Evolutionary conservation across 1,139 yeast species (phyloP).

Genomic region (Hyphopichia fennica): DNA sequence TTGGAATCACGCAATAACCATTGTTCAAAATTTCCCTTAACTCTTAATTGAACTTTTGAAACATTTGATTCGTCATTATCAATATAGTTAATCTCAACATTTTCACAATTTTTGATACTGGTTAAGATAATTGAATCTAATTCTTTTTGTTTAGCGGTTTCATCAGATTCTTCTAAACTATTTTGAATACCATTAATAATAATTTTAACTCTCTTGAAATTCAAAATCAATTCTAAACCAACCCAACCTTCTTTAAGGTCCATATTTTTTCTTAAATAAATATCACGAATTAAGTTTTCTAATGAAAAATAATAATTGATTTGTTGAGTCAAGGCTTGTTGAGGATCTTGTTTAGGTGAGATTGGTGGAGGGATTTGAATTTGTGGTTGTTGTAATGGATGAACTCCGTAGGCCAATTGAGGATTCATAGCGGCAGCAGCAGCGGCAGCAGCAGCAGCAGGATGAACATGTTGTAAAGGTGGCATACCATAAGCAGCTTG

Average conservation of each 20-base stretch:
- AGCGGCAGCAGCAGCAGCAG: constrained; percentile 2
- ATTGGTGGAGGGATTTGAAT: constrained; percentile 48
- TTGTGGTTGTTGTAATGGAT: constrained; percentile 15
- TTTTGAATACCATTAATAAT: constrained; percentile 44
- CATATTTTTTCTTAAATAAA: constrained; percentile 78
- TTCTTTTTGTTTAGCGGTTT: constrained; percentile 11
- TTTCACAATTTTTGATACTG: constrained; percentile 35
- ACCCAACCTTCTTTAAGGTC: constrained; percentile 68
- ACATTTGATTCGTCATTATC: constrained; percentile 29
- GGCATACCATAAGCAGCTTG: constrained; percentile 3
- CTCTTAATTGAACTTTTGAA: constrained; percentile 36
- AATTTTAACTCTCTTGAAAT: constrained; percentile 71
- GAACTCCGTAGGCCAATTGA: background rate
- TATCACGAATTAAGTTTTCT: constrained; percentile 82
- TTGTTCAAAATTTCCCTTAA: constrained; percentile 41
- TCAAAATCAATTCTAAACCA: constrained; percentile 59
- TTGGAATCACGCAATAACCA: constrained; percentile 34
- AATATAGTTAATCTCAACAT: constrained; percentile 37
- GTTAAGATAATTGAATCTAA: constrained; percentile 28
- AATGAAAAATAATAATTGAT: constrained; percentile 86
- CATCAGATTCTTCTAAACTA: constrained; percentile 24
- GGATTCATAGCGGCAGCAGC: background rate
- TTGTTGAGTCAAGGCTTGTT: constrained; percentile 58
- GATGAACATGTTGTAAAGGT: constrained; percentile 4
- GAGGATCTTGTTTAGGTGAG: constrained; percentile 49